Evolutionary conservation across 1,284 basidiomycete species (phyloP), one percentile per base, ranked within the genome.

Genomic region (Singerocomus rubriflavus): DNA sequence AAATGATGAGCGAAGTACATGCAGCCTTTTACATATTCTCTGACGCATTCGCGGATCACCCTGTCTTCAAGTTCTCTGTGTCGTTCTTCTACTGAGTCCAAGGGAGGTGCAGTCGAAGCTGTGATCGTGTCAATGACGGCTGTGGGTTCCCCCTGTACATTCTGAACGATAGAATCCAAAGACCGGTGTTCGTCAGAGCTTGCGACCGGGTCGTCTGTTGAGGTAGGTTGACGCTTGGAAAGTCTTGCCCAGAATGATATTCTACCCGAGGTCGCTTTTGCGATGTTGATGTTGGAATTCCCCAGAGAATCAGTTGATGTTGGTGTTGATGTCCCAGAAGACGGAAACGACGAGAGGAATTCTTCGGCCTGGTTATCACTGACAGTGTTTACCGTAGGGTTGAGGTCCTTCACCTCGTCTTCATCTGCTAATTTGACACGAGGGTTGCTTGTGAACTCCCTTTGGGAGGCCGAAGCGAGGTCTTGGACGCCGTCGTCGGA

Each of bases 1-100:
- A 90, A 90, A 50, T 75, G 80, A 62, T 90, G 85, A 1, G 89
- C 75, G 59, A 89, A 91, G 67, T 85, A 91, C 85, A 93, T 91
- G 38, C 82, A 84, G 9, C 87, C 88, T 57, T 85, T 86, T 7
- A 77, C 76, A 58, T 83, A 89, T 56, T 88, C 82, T 51, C 77
- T 75, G 31, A 90, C 73, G 42, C 78, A 80, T 67, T 91, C 87
- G 31, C 81, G 76, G n/a, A 91, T 69, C 36, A 92, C 81, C 69
- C 90, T 91, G 32, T 78, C 74, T 60, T 92, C 90, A 9, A 93
- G 68, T 60, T 89, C 85, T 4, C 75, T 76, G 57, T 86, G 80
- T 58, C 74, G 79, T 61, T 88, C 84, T 66, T 87, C 85, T 2
- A 69, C 55, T 2, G 82, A 79, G 3, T 63, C 63, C 3, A 85